These are phyloP conservation scores for Mycosphaerella sp. DNA, from an alignment of 2,329 filamentous ascomycete species.

Conservation along the genomic window DNA sequence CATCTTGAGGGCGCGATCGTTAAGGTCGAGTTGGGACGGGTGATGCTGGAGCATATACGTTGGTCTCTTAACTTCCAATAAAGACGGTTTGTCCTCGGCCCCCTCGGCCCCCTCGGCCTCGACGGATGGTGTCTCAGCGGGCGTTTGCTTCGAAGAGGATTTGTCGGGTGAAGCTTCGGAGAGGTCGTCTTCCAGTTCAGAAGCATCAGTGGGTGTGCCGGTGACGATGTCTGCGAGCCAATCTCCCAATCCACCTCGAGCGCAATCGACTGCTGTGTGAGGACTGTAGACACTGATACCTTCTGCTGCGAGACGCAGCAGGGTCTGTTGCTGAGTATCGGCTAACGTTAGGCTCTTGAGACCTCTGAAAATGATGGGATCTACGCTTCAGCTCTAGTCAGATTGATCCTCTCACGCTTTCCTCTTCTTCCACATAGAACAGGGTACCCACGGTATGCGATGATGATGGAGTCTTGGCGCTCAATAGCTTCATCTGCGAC, in stretches of 20 bases:
- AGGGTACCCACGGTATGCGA: slow-evolving; percentile 72
- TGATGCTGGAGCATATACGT: slow-evolving; percentile 44
- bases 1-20: slow-evolving; percentile 34
- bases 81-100: slow-evolving; percentile 37
- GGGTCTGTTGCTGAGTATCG: slow-evolving; percentile 79
- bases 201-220: slow-evolving; percentile 41
- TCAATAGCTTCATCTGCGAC: slow-evolving; percentile 87
- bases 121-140: slow-evolving; percentile 8
- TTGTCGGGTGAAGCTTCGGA: slow-evolving; percentile 13
- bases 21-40: slow-evolving; percentile 41
- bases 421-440: not conserved
- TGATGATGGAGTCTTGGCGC: slow-evolving; percentile 67
- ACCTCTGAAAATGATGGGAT: slow-evolving; percentile 93
- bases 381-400: slow-evolving; percentile 44
- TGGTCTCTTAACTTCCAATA: slow-evolving; percentile 33
- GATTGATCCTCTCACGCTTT: slow-evolving; percentile 1
- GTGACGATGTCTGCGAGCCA: slow-evolving; percentile 88
- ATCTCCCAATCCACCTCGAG: slow-evolving; percentile 77
- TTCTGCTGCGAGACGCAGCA: slow-evolving; percentile 73
- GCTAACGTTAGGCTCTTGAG: slow-evolving; percentile 80
- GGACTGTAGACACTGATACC: slow-evolving; percentile 91
- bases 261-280: slow-evolving; percentile 90
- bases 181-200: slow-evolving; percentile 15
- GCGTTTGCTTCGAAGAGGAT: slow-evolving; percentile 10
- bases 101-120: too few species aligned